A percentile compares a stretch with the other conserved stretches of the same genome.
These are phyloP conservation scores for Inonotus obliquus DNA, from an alignment of 1,284 basidiomycete species.

Conservation along the genomic window DNA sequence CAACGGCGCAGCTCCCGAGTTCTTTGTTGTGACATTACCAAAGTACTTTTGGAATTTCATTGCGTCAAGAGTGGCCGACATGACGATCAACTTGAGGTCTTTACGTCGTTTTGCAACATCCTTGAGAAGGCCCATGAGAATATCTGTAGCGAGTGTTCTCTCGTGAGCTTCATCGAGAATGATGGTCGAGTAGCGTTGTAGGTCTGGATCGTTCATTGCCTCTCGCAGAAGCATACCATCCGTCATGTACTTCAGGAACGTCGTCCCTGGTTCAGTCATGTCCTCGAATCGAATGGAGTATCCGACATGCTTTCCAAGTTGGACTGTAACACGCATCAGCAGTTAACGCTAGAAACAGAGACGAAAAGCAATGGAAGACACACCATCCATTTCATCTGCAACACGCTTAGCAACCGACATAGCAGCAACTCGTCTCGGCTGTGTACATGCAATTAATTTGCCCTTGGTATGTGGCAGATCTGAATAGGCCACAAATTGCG, in stretches of 20 bases:
- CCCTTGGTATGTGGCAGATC: constrained; percentile 87
- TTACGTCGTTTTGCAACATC: constrained; percentile 72
- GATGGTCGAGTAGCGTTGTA: constrained; percentile 91
- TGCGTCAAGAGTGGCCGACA: constrained; percentile 97
- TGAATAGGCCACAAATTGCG: constrained; percentile 92
- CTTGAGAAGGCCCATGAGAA: constrained; percentile 91
- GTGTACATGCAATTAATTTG: constrained; percentile 94
- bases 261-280: constrained; percentile 87
- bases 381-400: constrained; percentile 96
- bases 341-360: background rate
- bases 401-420: constrained; percentile 99
- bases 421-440: constrained; percentile 94
- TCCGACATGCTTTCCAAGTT: constrained; percentile 91
- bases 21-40: constrained; percentile 14
- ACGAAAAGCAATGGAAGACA: constrained; percentile 27
- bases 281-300: constrained; percentile 99
- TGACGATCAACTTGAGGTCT: constrained; percentile 97
- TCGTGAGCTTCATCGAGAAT: constrained; percentile 99
- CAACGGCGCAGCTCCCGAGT: constrained; percentile 59
- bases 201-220: constrained; percentile 93
- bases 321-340: constrained; percentile 44
- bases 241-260: constrained; percentile 98
- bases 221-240: constrained; percentile 98
- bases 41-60: constrained; percentile 98
- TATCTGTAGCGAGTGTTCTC: constrained; percentile 95